These are phyloP conservation scores for Aspergillus homomorphus DNA, from an alignment of 495 filamentous ascomycete species.

Conservation along the genomic window DNA sequence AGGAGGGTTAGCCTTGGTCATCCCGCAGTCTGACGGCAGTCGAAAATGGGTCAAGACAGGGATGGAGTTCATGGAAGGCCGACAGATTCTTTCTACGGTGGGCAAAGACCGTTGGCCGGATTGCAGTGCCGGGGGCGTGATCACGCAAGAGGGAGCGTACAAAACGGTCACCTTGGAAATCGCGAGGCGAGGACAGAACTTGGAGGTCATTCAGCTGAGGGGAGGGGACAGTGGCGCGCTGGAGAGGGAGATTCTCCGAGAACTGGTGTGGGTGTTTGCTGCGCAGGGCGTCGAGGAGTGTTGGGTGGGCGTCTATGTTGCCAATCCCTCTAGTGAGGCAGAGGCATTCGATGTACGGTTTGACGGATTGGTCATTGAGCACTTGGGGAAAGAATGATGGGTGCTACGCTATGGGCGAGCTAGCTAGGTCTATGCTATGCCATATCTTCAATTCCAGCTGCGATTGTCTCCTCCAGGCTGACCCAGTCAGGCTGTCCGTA, in stretches of 20 bases:
- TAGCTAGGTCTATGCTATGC: not conserved
- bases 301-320: not conserved
- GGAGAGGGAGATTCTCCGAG: not conserved
- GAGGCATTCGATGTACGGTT: not conserved
- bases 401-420: too few relatives aligned
- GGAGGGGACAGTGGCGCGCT: not conserved
- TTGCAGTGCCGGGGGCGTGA: not conserved
- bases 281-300: not conserved
- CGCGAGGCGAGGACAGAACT: too few relatives aligned
- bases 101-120: not conserved
- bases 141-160: too few relatives aligned
- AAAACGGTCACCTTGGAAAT: not conserved
- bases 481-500: conserved; percentile 13
- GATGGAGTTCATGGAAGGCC: not conserved
- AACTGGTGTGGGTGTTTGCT: not conserved
- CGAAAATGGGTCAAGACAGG: not conserved
- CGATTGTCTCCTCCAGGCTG: conserved; percentile 10
- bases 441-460: not conserved
- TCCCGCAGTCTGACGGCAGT: not conserved
- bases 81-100: not conserved
- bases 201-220: not conserved
- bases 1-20: not conserved
- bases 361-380: not conserved
- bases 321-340: not conserved
- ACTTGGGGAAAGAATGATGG: not conserved